Evolutionary conservation across 163 green algal species (phyloP), one percentile per base, ranked within the genome.

Genomic region (Coccomyxa subellipsoidea): DNA sequence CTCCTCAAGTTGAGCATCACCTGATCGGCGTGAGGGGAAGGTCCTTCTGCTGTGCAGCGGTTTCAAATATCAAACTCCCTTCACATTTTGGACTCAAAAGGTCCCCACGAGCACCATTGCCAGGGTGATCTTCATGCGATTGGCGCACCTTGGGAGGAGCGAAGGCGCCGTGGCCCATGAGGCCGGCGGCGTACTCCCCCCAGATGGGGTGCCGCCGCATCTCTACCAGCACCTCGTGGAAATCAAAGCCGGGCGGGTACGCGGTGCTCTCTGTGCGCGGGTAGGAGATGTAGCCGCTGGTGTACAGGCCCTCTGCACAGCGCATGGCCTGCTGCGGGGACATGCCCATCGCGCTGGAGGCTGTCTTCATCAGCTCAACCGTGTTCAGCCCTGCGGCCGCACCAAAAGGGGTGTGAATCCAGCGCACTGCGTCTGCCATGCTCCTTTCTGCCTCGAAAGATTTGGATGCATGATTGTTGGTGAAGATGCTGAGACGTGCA

Each of bases 241-340:
- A 89, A 84, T 96, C 92, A 78, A 96, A 97, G 76, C 91, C 91
- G 9, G 85, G 81, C 31, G 94, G 93, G 82, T 97, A 97, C 38
- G 87, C 92, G 69, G 81, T 91, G 69, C 80, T 91, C 85, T 97
- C 94, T 27, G 94, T 97, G 69, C 83, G 89, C 15, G 94, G 94
- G 85, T 97, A 97, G 35, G 84, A 93, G 36, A 96, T 84, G 85
- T 92, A 95, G 53, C 94, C 93, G 18, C 85, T 82, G 32, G 90
- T 97, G 89, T 96, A 97, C 5, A 97, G 90, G 47, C 90, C 72
- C 88, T 97, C 94, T 4, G 94, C 94, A 35, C 92, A 89, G 84
- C 90, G 84, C 91, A 95, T 95, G 37, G 92, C 84, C 21, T 93
- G 83, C 23, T 92, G 87, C 5, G 93, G 90, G 0, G 91, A 90